phyloP scores from a whole-genome alignment of 2,329 filamentous ascomycete species.

The Trichoderma sp. region DNA sequence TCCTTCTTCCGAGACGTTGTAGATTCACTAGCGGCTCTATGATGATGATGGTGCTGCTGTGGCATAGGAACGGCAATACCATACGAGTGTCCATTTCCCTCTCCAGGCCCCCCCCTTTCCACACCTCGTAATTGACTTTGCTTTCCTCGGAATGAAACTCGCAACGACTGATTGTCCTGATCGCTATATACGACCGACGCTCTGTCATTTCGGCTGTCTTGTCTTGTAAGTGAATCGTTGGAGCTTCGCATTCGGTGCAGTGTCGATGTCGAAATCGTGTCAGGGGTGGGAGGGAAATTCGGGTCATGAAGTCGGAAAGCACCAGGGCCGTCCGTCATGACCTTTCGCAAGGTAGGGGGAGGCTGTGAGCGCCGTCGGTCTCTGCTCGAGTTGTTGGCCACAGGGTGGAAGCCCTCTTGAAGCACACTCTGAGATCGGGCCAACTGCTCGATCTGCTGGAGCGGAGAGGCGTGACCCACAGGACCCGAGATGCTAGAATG shows the following conservation, averaged over 20 bases:
- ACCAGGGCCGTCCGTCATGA: conserved; percentile 50
- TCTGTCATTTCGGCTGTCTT: conserved; percentile 39
- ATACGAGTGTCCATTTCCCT: conserved; percentile 30
- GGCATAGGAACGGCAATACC: conserved; percentile 31
- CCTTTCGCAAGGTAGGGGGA: conserved; percentile 45
- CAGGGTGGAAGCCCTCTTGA: conserved; percentile 36
- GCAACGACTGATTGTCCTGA: conserved; percentile 22
- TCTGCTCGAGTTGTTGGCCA: conserved; percentile 35
- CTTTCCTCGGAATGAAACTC: conserved; percentile 26
- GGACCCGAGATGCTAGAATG: conserved; percentile 47
- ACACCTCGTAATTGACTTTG: background rate
- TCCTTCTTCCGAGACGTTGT: conserved; percentile 44
- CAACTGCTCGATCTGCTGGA: conserved; percentile 53
- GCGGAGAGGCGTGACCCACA: conserved; percentile 38
- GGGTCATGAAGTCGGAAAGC: conserved; percentile 47
- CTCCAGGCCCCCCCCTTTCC: conserved; percentile 24
- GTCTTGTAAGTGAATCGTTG: conserved; percentile 48
- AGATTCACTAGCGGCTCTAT: conserved; percentile 51
- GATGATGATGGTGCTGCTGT: conserved; percentile 35
- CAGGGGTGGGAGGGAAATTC: conserved; percentile 58
- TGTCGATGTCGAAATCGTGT: conserved; percentile 60
- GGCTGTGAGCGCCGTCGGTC: conserved; percentile 27
- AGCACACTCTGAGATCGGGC: conserved; percentile 35
- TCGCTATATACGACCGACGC: conserved; percentile 28
- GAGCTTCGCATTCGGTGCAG: conserved; percentile 54